Conservation (phyloP, 768 basidiomycete genomes). For the Lentinus tigrinus region DNA sequence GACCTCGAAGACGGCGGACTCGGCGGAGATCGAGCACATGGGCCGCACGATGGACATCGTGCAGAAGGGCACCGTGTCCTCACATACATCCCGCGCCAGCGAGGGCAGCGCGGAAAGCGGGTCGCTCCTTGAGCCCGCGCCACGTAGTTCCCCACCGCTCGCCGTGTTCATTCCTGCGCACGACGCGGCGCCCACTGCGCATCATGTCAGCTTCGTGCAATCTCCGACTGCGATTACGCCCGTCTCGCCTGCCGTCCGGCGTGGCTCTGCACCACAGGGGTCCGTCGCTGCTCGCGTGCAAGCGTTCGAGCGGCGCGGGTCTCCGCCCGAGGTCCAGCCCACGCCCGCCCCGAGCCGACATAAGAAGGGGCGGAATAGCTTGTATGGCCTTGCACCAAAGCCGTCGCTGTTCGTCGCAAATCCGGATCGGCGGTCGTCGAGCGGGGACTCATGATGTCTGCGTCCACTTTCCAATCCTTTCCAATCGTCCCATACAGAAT, state of each 20-base stretch:
- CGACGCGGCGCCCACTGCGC: background rate
- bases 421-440: constrained; percentile 44
- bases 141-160: constrained; percentile 1
- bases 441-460: constrained; percentile 19
- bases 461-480: background rate
- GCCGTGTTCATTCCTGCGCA: constrained; percentile 7
- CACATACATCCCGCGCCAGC: constrained; percentile 13
- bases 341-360: constrained; percentile 22
- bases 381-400: constrained; percentile 65
- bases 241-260: background rate
- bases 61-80: constrained; percentile 39
- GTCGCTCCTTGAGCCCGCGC: background rate
- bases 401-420: constrained; percentile 72
- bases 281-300: constrained; percentile 52
- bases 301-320: constrained; percentile 53
- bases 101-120: constrained; percentile 11
- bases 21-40: constrained; percentile 65
- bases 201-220: constrained; percentile 7
- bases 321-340: constrained; percentile 37
- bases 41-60: constrained; percentile 70
- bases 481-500: background rate
- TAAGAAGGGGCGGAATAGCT: constrained; percentile 39
- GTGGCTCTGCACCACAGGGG: constrained; percentile 21
- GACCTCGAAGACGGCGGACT: constrained; percentile 64
- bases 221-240: constrained; percentile 7